phyloP scores from a whole-genome alignment of 768 basidiomycete genomes.

The Leccinum incarnatum region DNA sequence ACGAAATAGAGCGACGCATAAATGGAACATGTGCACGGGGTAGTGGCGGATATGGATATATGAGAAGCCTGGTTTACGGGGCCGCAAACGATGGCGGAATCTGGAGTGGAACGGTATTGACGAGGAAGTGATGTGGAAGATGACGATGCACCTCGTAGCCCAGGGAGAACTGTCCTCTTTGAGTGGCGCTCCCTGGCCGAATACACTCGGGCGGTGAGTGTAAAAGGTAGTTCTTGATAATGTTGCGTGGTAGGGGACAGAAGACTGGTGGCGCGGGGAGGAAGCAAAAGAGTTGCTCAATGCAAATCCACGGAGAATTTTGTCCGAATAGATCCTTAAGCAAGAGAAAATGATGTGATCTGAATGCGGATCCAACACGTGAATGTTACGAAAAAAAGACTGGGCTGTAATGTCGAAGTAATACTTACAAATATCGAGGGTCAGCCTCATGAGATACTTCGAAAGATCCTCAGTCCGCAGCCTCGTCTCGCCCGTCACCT shows the following conservation, averaged over 20 bases:
- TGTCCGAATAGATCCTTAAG: conserved; percentile 87
- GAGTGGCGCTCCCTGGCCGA: conserved; percentile 61
- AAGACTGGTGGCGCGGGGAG: conserved; percentile 40
- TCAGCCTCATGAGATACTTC: no score
- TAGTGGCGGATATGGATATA: conserved; percentile 61
- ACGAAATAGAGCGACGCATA: conserved; percentile 56
- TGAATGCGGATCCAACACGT: not conserved
- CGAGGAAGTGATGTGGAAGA: not conserved
- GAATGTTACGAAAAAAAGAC: not conserved
- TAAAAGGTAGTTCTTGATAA: conserved; percentile 53
- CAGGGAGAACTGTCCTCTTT: conserved; percentile 71
- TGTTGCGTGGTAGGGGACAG: conserved; percentile 14
- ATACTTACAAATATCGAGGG: conserved; percentile 40
- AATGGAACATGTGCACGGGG: conserved; percentile 50
- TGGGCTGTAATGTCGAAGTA: conserved; percentile 2
- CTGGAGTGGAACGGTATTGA: conserved; percentile 31
- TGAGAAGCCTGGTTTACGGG: conserved; percentile 81
- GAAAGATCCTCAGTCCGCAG: no score
- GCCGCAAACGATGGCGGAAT: conserved; percentile 51
- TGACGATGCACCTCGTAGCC: conserved; percentile 53
- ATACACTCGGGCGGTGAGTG: conserved; percentile 73
- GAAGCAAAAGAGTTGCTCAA: conserved; percentile 37
- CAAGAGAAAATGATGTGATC: conserved; percentile 9
- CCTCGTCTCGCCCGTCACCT: no score
- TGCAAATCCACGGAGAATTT: conserved; percentile 63